Evolutionary conservation across 768 basidiomycete genomes (phyloP).

Genomic region (Russula emetica): DNA sequence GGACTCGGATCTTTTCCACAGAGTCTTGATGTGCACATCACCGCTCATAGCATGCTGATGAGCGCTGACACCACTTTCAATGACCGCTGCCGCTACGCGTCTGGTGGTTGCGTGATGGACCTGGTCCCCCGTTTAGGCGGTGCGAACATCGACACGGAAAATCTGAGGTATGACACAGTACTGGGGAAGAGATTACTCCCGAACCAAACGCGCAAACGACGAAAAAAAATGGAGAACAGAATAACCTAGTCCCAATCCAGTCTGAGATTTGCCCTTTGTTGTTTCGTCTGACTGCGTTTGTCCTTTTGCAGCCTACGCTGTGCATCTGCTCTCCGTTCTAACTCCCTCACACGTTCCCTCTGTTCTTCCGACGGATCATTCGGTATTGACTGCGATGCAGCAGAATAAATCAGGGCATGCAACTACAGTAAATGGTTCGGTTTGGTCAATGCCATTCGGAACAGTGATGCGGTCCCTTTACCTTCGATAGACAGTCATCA

Average conservation of each 20-base stretch:
- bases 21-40: not conserved
- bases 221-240: not conserved
- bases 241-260: conserved; percentile 28
- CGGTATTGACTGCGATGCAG: conserved; percentile 45
- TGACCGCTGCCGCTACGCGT: no score
- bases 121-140: no score
- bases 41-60: no score
- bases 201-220: not conserved
- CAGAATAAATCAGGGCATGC: conserved; percentile 46
- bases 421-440: conserved; percentile 40
- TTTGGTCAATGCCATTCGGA: conserved; percentile 14
- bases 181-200: not conserved
- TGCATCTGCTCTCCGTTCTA: conserved; percentile 46
- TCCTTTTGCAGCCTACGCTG: conserved; percentile 50
- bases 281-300: conserved; percentile 49
- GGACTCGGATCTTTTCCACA: not conserved
- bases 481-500: conserved; percentile 68
- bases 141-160: not conserved
- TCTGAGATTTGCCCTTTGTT: conserved; percentile 29
- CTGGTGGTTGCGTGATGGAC: no score
- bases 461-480: conserved; percentile 25
- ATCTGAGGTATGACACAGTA: not conserved
- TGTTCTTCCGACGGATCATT: conserved; percentile 55
- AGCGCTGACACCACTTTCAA: no score
- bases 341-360: conserved; percentile 47